Base-by-base conservation (phyloP, 768 basidiomycete genomes). In the Rhizopogon salebrosus region DNA sequence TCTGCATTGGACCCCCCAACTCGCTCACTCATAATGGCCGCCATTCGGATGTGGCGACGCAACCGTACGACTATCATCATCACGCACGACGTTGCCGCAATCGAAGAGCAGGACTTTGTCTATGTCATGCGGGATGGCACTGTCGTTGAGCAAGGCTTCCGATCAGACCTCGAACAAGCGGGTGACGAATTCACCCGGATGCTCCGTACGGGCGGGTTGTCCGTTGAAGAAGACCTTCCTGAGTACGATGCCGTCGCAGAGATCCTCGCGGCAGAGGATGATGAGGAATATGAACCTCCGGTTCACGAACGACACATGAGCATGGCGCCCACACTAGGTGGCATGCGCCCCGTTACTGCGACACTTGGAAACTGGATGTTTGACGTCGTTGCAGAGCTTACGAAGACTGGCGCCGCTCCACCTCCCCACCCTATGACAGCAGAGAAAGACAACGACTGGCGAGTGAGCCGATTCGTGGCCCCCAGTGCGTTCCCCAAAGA, bases 31-130 rank as follows among this genome's bases (percentile, higher is more conserved):
- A 91, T 98, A 18, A 91, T 92, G 48, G 80, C 83, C 53, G 86
- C 86, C 1, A 72, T 85, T 49, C 80, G 79, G 61, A 69, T 69
- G 3, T 92, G 88, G 87, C 77, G 91, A 6, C 63, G 65, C 14
- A 87, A 88, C 72, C 84, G 82, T 60, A 98, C 66, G 0, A 68
- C 68, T 3, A 55, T 68, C 18, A 55, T 68, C 20, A 92, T 98
- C 65, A 98, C 95, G 0, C 95, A 98, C 68, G 97, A 98, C 60
- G 82, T 98, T 16, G 85, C 86, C 1, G 90, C 94, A 58, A 88
- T 99, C 57, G 69, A 70, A 20, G 49, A 71, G 0, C 67, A 74
- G 13, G 95, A 98, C 67, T 98, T 97, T 58, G 91, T 97, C 11
- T 97, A 98, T 64, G 89, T 98, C 3, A 84, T 98, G 74, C 82